A percentile compares a stretch with the other conserved stretches of the same genome.
Evolutionary conservation across 805 yeast species (phyloP).

Genomic region (Yarrowia hollandica): DNA sequence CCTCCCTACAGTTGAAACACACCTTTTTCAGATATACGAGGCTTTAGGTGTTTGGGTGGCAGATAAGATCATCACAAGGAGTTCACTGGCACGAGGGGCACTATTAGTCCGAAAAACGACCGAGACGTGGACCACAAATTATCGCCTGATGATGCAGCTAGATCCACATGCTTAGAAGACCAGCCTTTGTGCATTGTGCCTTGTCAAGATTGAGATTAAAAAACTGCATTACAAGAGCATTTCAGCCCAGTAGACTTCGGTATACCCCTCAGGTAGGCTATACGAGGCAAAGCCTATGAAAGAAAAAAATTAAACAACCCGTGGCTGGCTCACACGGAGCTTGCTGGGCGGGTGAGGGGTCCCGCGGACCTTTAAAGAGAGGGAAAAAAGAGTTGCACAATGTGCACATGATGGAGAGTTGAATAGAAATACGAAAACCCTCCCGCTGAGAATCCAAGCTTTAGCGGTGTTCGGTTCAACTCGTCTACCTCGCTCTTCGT

Average conservation of each 20-base stretch:
- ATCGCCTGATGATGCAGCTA: not conserved
- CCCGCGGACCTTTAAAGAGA: not conserved
- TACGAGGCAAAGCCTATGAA: not conserved
- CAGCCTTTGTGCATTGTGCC: too few species aligned
- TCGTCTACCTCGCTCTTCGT: not conserved
- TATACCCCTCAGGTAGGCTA: conserved; percentile 4
- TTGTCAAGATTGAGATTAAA: too few species aligned
- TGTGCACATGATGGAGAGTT: conserved; percentile 1
- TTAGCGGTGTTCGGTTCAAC: too few species aligned
- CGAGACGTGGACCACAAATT: too few species aligned
- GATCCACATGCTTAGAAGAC: not conserved
- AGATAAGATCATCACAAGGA: too few species aligned
- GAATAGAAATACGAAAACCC: not conserved
- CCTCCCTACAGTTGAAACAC: conserved; percentile 8
- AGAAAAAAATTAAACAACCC: not conserved
- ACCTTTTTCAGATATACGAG: conserved; percentile 13
- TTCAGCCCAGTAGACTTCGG: too few species aligned
- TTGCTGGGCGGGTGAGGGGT: conserved; percentile 7
- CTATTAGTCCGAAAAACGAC: too few species aligned
- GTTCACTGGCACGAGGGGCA: too few species aligned
- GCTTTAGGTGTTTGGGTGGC: not conserved
- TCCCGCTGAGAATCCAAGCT: too few species aligned
- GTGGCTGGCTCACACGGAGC: too few species aligned
- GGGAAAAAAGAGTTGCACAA: not conserved
- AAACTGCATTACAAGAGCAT: too few species aligned